Percentiles rank a stretch among this genome's conserved stretches.
Conservation (phyloP, 225 moss, liverwort and hornwort genomes). For the Climacium dendroides region DNA sequence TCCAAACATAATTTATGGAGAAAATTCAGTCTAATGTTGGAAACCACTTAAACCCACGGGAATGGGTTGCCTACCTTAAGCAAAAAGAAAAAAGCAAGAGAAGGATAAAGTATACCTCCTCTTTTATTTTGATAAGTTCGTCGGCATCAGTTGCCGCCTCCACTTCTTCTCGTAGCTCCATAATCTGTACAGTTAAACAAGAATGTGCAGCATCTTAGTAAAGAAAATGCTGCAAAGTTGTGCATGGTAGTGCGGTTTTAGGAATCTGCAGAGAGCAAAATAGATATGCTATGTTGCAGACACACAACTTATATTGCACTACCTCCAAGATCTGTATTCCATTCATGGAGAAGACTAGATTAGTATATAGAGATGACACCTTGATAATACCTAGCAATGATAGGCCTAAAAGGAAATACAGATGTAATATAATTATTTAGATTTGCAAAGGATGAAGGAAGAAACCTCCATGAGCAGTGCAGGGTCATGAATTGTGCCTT, state of each 20-base stretch:
- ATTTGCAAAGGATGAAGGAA: not conserved
- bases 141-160: conserved; percentile 37
- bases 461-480: conserved; percentile 80
- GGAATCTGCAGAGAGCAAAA: not conserved
- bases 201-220: not conserved
- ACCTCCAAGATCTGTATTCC: not conserved
- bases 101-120: conserved; percentile 25
- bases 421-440: not conserved
- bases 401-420: not conserved
- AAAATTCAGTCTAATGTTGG: not conserved
- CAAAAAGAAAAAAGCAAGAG: not conserved
- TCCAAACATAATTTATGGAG: not conserved
- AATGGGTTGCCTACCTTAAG: not conserved
- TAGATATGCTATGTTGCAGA: not conserved
- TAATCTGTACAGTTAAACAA: conserved; percentile 38
- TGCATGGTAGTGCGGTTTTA: not conserved
- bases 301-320: not conserved
- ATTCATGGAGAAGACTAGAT: not conserved
- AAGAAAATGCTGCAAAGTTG: not conserved
- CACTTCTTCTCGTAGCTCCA: conserved; percentile 82
- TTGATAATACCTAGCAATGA: not conserved
- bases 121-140: conserved; percentile 44
- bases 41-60: not conserved
- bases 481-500: conserved; percentile 73
- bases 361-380: not conserved